Conservation (phyloP, 2,329 filamentous ascomycete genomes). For the Aspergillus fijiensis region DNA sequence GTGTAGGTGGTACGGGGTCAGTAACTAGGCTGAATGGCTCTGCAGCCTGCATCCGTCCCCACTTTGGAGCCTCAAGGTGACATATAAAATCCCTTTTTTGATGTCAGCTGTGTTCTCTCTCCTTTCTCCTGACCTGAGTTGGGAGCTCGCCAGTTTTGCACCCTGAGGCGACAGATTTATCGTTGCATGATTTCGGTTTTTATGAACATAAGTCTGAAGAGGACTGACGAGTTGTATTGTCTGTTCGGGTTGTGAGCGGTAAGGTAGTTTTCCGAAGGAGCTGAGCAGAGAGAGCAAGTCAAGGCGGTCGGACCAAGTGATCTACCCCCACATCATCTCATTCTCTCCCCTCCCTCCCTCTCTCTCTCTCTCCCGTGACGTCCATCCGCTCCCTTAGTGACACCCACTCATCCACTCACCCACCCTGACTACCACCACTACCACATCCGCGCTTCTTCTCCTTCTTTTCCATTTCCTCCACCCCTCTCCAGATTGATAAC, state of each 20-base stretch:
- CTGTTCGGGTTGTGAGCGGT: too few species aligned
- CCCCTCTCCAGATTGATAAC: background rate
- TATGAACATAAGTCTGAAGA: background rate
- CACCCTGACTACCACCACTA: background rate
- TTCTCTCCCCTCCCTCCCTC: background rate
- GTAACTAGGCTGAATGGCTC: background rate
- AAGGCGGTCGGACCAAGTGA: background rate
- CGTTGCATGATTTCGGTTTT: background rate
- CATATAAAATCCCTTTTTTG: background rate
- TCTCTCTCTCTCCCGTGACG: conserved; percentile 13
- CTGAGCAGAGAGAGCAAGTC: background rate
- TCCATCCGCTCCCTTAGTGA: conserved; percentile 5
- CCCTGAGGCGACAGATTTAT: background rate
- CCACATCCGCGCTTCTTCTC: background rate
- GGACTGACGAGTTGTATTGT: too few species aligned
- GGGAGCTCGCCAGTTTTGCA: background rate
- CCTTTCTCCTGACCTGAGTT: background rate
- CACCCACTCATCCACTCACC: background rate
- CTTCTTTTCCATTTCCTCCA: background rate
- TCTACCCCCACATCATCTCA: background rate
- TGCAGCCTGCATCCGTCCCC: background rate
- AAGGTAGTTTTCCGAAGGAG: background rate
- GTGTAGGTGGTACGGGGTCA: background rate
- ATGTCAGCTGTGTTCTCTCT: background rate
- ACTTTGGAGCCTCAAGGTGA: conserved; percentile 2